Conservation (phyloP, 2,329 filamentous ascomycete genomes). For the Colletotrichum chlorophyti region DNA sequence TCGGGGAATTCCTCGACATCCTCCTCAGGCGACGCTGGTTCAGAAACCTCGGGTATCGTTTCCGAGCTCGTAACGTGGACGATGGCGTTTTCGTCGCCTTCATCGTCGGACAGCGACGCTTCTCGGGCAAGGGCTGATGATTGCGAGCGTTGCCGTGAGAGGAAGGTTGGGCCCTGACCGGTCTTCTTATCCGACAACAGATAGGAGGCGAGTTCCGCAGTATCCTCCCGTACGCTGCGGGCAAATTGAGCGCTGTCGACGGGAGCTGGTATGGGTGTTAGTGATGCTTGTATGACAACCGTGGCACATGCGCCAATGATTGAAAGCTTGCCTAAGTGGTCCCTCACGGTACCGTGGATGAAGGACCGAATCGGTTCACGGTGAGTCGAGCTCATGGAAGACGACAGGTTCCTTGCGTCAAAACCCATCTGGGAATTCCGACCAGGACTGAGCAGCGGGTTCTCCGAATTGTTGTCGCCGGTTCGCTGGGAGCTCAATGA, state of each 20-base stretch:
- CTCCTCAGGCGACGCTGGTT: slow-evolving; percentile 56
- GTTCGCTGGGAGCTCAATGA: slow-evolving; percentile 31
- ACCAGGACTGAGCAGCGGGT: slow-evolving; percentile 29
- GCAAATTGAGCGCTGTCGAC: slow-evolving; percentile 77
- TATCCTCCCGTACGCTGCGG: slow-evolving; percentile 82
- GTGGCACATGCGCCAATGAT: background rate
- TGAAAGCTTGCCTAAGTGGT: slow-evolving; percentile 58
- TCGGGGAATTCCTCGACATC: slow-evolving; percentile 33
- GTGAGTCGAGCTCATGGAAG: slow-evolving; percentile 46
- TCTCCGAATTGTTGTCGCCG: slow-evolving; percentile 31
- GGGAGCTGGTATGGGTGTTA: slow-evolving; percentile 42
- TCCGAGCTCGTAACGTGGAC: slow-evolving; percentile 44
- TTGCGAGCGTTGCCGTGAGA: slow-evolving; percentile 45
- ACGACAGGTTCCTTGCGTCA: slow-evolving; percentile 44
- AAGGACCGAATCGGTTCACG: slow-evolving; percentile 76
- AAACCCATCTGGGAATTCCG: slow-evolving; percentile 30
- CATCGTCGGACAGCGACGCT: slow-evolving; percentile 35
- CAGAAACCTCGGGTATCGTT: slow-evolving; percentile 67
- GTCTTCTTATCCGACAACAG: slow-evolving; percentile 71
- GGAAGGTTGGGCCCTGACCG: slow-evolving; percentile 52
- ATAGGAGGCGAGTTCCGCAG: slow-evolving; percentile 84
- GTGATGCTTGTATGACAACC: background rate
- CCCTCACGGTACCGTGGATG: slow-evolving; percentile 69
- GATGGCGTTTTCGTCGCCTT: slow-evolving; percentile 30
- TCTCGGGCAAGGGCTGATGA: slow-evolving; percentile 38